Conservation (phyloP, 257 asterid species). For the Cinchona pubescens region DNA sequence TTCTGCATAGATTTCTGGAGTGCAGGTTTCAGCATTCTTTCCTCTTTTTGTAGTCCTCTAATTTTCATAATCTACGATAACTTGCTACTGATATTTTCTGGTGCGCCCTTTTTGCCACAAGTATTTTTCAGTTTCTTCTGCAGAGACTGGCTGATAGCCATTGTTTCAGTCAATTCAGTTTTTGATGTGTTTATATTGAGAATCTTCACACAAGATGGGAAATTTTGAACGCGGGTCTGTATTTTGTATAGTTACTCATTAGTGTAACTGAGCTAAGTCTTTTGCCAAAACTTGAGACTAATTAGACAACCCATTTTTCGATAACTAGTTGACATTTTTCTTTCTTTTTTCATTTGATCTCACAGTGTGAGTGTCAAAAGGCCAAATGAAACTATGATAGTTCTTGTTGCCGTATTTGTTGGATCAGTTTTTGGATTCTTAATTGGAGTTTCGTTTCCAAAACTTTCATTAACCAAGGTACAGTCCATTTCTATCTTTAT, state of each 20-base stretch:
- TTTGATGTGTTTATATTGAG: conserved; percentile 25
- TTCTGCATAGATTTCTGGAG: not conserved
- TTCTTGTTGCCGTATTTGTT: conserved; percentile 38
- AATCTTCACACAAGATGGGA: conserved; percentile 36
- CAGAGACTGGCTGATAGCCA: conserved; percentile 23
- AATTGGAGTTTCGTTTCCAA: conserved; percentile 58
- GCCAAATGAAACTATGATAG: conserved; percentile 53
- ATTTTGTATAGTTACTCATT: conserved; percentile 3
- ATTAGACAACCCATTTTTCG: not conserved
- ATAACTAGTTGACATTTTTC: not conserved
- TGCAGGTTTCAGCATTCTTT: not conserved
- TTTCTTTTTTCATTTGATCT: not conserved
- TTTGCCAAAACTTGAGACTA: conserved; percentile 5
- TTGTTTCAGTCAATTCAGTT: conserved; percentile 20
- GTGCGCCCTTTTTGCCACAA: not conserved
- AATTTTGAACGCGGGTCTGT: conserved; percentile 42
- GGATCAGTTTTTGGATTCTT: conserved; percentile 67
- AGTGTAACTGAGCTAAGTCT: not conserved
- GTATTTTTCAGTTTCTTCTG: conserved; percentile 9
- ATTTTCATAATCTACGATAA: not conserved
- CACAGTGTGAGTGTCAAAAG: conserved; percentile 43
- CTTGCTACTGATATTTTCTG: not conserved
- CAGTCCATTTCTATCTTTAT: not conserved
- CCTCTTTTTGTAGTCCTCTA: not conserved
- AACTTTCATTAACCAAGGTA: conserved; percentile 57